These are phyloP conservation scores for Fusarium gaditjirri DNA, from an alignment of 2,329 filamentous ascomycete species.

Conservation along the genomic window DNA sequence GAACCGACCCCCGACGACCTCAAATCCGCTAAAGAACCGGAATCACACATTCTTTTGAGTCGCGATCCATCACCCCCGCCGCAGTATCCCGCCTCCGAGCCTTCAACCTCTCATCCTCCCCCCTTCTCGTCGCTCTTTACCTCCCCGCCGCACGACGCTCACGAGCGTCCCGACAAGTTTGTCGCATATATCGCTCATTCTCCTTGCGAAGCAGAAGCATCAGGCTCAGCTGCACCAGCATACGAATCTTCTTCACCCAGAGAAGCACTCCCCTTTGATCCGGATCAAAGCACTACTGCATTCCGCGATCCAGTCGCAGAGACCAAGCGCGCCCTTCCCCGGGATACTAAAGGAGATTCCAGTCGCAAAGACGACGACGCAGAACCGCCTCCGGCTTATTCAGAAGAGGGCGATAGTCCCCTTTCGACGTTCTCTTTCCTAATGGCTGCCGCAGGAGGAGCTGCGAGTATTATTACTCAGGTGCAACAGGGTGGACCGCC, in stretches of 20 bases:
- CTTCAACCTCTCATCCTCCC: slow-evolving; percentile 64
- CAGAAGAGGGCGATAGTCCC: slow-evolving; percentile 93
- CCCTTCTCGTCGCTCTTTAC: slow-evolving; percentile 71
- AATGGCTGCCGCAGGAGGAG: slow-evolving; percentile 97
- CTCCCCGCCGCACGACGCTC: slow-evolving; percentile 50
- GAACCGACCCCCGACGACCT: slow-evolving; percentile 37
- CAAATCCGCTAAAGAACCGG: slow-evolving; percentile 37
- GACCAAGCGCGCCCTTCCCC: slow-evolving; percentile 86
- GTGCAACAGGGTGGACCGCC: slow-evolving; percentile 94
- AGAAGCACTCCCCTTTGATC: slow-evolving; percentile 52
- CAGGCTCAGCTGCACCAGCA: slow-evolving; percentile 62
- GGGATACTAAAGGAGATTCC: slow-evolving; percentile 80
- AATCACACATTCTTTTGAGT: slow-evolving; percentile 43
- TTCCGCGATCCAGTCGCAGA: slow-evolving; percentile 70
- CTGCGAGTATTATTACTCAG: slow-evolving; percentile 98
- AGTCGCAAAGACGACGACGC: slow-evolving; percentile 82
- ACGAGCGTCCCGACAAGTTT: slow-evolving; percentile 49
- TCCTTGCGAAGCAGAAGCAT: slow-evolving; percentile 45
- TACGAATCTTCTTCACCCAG: slow-evolving; percentile 57
- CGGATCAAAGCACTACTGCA: slow-evolving; percentile 50
- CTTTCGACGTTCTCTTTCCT: slow-evolving; percentile 93
- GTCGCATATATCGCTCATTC: slow-evolving; percentile 45
- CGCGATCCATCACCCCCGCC: slow-evolving; percentile 65
- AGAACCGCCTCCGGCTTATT: slow-evolving; percentile 96
- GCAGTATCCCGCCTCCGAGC: slow-evolving; percentile 67